Percentiles rank a stretch among this genome's conserved stretches.
These are phyloP conservation scores for Galerina marginata DNA, from an alignment of 768 basidiomycete genomes.

Conservation along the genomic window DNA sequence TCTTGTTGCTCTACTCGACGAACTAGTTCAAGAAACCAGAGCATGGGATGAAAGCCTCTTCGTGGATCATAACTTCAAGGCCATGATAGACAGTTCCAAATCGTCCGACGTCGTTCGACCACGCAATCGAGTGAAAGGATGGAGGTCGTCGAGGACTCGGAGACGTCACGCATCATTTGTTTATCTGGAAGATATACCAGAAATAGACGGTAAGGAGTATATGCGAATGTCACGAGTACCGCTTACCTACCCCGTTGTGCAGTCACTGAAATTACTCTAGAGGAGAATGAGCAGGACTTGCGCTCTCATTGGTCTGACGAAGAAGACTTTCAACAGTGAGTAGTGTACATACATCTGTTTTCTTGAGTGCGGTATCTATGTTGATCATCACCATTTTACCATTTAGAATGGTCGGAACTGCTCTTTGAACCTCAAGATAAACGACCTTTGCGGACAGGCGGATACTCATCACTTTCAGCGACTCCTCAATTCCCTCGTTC, in stretches of 20 bases:
- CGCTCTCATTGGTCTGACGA: constrained; percentile 2
- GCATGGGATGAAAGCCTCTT: constrained; percentile 56
- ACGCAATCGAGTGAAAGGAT: not conserved
- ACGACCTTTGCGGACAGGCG: no score
- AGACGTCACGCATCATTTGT: constrained; percentile 5
- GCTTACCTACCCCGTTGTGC: not conserved
- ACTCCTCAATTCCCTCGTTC: no score
- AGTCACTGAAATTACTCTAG: constrained; percentile 15
- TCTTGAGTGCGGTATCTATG: not conserved
- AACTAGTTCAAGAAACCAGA: constrained; percentile 54
- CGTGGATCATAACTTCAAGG: constrained; percentile 52
- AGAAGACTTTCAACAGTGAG: constrained; percentile 13
- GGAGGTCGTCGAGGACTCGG: not conserved
- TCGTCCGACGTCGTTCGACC: not conserved
- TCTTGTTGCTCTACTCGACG: constrained; percentile 48
- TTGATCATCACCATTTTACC: not conserved
- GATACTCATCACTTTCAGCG: no score
- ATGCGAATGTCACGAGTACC: not conserved
- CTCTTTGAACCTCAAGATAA: no score
- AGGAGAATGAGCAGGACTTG: constrained; percentile 4
- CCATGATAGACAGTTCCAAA: constrained; percentile 43
- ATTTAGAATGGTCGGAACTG: no score
- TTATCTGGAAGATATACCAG: constrained; percentile 23
- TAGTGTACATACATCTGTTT: not conserved
- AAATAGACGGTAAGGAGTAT: constrained; percentile 19